Percentiles rank a stretch among this genome's conserved stretches.
These are phyloP conservation scores for Dendryphion nanum DNA, from an alignment of 2,329 filamentous ascomycete species.

Conservation along the genomic window DNA sequence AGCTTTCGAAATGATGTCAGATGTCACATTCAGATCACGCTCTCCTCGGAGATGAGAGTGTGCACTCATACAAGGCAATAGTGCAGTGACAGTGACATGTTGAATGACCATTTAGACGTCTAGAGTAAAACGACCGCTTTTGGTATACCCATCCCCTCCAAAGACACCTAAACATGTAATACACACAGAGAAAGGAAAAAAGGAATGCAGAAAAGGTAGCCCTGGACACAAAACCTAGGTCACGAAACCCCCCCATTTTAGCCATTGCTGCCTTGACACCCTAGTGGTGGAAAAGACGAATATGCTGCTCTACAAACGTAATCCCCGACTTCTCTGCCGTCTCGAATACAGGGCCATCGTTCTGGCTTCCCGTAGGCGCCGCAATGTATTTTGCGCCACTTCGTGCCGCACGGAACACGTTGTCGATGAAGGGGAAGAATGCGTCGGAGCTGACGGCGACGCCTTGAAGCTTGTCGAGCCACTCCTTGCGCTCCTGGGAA, in stretches of 20 bases:
- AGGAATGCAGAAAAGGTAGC: too few species aligned
- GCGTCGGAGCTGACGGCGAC: slow-evolving; percentile 92
- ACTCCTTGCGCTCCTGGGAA: slow-evolving; percentile 77
- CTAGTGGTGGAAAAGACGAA: slow-evolving; percentile 93
- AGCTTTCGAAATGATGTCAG: too few species aligned
- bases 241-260: too few species aligned
- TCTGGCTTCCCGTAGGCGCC: slow-evolving; percentile 86
- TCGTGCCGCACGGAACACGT: slow-evolving; percentile 85
- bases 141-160: slow-evolving; percentile 2
- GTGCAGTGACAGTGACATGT: slow-evolving; percentile 2
- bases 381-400: slow-evolving; percentile 96
- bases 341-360: slow-evolving; percentile 77
- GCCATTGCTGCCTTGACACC: too few species aligned
- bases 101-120: slow-evolving; percentile 2
- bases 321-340: slow-evolving; percentile 91
- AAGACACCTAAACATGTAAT: background rate
- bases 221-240: too few species aligned
- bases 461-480: slow-evolving; percentile 76
- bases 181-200: too few species aligned
- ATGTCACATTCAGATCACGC: too few species aligned
- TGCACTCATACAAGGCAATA: too few species aligned
- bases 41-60: too few species aligned
- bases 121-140: slow-evolving; percentile 1
- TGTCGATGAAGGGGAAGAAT: slow-evolving; percentile 99
- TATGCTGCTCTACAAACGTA: slow-evolving; percentile 92